Evolutionary conservation across 2,329 filamentous ascomycete species (phyloP), one percentile per base, ranked within the genome.

Genomic region (Xylariaceae sp.): DNA sequence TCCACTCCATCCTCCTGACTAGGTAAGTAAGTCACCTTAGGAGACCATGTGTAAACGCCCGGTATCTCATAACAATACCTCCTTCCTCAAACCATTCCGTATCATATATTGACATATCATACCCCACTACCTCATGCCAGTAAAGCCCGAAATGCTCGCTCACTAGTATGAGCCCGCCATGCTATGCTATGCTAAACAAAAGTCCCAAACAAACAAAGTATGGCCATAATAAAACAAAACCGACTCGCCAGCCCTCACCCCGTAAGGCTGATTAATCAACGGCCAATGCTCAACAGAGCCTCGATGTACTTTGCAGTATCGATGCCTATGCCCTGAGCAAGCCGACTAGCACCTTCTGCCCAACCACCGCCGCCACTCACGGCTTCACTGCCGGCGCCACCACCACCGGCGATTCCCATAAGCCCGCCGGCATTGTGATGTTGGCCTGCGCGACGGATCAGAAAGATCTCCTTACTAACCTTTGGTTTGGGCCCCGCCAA

Each of bases 271-370:
- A n/a, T n/a, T n/a, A n/a, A n/a, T 37, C 40, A 57, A 26, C 51
- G 52, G 9, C 52, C 44, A 54, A 88, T 59, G 54, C 72, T 85
- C 59, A 88, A 63, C 40, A 89, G 57, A 1, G 78, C 79, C 59
- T 88, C 84, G 3, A 88, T 77, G 59, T 88, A 88, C 56, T 74
- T 75, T 59, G 80, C 73, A 19, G 84, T 86, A 66, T 89, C 85
- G 23, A 88, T 72, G 0, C 85, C 85, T 47, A 89, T 86, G 0
- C 84, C 85, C 53, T 85, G 80, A 0, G 76, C 78, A 48, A 88
- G 60, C 39, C 73, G 73, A 14, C 70, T 73, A 2, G 79, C 74
- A 3, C 76, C 76, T 16, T 73, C 74, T 31, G 70, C 52, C 69
- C 75, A 66, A 40, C 70, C 53, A 32, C 62, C 50, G 11, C 64